Conservation (phyloP, 768 basidiomycete species). For the Trametes punicea region DNA sequence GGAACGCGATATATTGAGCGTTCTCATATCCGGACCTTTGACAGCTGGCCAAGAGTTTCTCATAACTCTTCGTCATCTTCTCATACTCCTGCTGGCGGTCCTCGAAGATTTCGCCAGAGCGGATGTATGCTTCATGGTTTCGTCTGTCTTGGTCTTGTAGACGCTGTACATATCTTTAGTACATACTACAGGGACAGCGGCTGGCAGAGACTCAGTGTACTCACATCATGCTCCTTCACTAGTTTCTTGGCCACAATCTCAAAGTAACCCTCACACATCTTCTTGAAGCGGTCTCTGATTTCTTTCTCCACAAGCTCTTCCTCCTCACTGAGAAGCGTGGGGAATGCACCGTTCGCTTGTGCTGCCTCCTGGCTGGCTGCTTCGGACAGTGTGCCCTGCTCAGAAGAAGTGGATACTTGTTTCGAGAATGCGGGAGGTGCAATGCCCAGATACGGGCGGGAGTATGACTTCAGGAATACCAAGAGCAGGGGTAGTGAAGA, state of each 20-base stretch:
- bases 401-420: slow-evolving; percentile 54
- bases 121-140: slow-evolving; percentile 99
- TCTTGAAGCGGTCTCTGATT: slow-evolving; percentile 82
- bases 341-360: slow-evolving; percentile 37
- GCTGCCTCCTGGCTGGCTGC: slow-evolving; percentile 29
- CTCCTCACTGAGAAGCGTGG: slow-evolving; percentile 44
- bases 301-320: slow-evolving; percentile 84
- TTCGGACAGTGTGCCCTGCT: slow-evolving; percentile 53
- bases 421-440: slow-evolving; percentile 48
- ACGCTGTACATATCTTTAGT: slow-evolving; percentile 46
- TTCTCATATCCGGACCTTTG: slow-evolving; percentile 54
- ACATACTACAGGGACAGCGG: not conserved
- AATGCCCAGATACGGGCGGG: slow-evolving; percentile 84
- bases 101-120: slow-evolving; percentile 98
- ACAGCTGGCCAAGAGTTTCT: slow-evolving; percentile 84
- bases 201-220: too few relatives aligned
- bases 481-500: slow-evolving; percentile 88
- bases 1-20: not conserved
- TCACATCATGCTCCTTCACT: slow-evolving; percentile 84
- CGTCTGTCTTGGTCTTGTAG: slow-evolving; percentile 95
- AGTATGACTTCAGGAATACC: slow-evolving; percentile 92
- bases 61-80: slow-evolving; percentile 95
- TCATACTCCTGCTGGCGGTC: slow-evolving; percentile 99
- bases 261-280: slow-evolving; percentile 92
- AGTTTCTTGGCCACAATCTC: slow-evolving; percentile 90